Conservation (phyloP, 2,329 filamentous ascomycete genomes). For the Fusarium solani-melongenae region DNA sequence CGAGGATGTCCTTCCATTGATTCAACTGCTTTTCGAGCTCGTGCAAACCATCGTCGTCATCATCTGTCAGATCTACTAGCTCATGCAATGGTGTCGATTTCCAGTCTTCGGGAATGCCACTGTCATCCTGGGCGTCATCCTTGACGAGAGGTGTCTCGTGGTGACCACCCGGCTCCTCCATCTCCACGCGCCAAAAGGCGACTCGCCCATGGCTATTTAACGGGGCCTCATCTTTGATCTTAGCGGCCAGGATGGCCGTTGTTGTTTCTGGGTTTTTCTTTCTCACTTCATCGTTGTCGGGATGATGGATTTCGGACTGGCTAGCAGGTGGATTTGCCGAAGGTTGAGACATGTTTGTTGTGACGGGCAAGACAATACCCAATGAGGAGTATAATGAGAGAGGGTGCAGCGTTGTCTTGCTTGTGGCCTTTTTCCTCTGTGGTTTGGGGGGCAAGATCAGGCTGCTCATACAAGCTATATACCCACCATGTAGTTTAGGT, state of each 20-base stretch:
- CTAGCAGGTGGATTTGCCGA: background rate
- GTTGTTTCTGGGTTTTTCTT: too few relatives aligned
- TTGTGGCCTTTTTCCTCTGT: background rate
- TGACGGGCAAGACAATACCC: background rate
- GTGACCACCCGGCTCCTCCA: background rate
- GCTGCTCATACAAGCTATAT: background rate
- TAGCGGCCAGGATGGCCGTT: fast-evolving
- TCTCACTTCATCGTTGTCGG: fast-evolving
- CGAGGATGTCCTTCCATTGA: background rate
- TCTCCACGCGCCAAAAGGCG: fast-evolving
- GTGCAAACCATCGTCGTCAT: background rate
- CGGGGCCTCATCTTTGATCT: background rate
- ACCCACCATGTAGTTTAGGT: too few relatives aligned
- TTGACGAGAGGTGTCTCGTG: background rate
- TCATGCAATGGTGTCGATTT: background rate
- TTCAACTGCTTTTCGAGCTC: background rate
- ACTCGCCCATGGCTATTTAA: background rate
- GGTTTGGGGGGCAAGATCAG: background rate
- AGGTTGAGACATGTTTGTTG: background rate
- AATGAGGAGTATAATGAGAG: background rate
- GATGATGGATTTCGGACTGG: background rate
- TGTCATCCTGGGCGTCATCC: fast-evolving
- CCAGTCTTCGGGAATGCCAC: background rate
- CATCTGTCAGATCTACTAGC: fast-evolving
- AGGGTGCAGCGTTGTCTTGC: background rate